Percentiles rank a stretch among this genome's conserved stretches.
These are phyloP conservation scores for Viola odorata DNA, from an alignment of 345 rosid genomes.

Conservation along the genomic window DNA sequence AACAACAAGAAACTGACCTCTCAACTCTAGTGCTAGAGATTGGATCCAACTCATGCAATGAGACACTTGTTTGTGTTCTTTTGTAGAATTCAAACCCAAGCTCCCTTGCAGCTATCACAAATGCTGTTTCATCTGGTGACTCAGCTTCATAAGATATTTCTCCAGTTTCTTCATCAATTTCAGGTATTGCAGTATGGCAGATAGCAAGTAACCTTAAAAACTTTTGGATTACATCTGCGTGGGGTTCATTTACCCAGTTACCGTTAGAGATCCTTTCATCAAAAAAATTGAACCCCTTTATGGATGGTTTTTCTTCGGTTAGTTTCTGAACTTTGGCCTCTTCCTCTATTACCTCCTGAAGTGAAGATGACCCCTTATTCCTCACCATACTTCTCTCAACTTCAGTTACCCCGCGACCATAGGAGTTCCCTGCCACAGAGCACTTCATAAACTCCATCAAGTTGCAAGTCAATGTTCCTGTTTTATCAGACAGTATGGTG, in stretches of 20 bases:
- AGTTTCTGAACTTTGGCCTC: neutral
- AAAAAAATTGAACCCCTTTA: neutral
- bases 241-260: neutral
- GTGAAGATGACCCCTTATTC: neutral
- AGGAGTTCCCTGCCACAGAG: neutral
- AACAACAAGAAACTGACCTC: neutral
- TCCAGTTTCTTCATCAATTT: neutral
- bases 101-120: neutral
- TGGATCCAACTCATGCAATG: neutral
- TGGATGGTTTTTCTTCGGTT: neutral
- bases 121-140: slow-evolving; percentile 6
- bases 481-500: neutral
- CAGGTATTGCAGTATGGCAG: neutral
- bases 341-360: neutral
- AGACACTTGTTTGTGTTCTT: neutral
- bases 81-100: neutral
- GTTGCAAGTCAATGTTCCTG: slow-evolving; percentile 1
- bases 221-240: neutral
- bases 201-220: neutral
- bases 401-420: neutral
- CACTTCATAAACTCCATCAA: neutral
- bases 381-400: neutral
- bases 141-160: neutral
- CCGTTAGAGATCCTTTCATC: neutral
- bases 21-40: neutral